Percentiles rank a stretch among this genome's conserved stretches.
These are phyloP conservation scores for Aspergillus ostianus DNA, from an alignment of 495 filamentous ascomycete genomes.

Conservation along the genomic window DNA sequence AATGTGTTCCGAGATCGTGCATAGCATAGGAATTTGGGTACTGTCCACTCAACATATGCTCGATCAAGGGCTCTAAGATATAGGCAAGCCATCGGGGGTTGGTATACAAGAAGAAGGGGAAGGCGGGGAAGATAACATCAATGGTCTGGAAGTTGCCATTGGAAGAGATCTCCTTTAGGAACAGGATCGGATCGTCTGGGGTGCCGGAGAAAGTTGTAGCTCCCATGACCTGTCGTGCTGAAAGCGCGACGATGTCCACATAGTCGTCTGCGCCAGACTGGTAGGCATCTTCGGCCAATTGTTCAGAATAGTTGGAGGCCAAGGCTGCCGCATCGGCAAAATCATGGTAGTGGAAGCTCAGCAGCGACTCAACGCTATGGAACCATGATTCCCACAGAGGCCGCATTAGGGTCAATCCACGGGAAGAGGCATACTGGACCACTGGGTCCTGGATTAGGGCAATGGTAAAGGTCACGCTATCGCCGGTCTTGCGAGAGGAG, in stretches of 20 bases:
- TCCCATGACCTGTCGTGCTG: slow-evolving; percentile 88
- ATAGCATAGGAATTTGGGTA: slow-evolving; percentile 91
- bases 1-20: slow-evolving; percentile 87
- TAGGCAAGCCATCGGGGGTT: slow-evolving; percentile 91
- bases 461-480: slow-evolving; percentile 76
- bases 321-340: slow-evolving; percentile 59
- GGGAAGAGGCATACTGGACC: slow-evolving; percentile 78
- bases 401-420: slow-evolving; percentile 78
- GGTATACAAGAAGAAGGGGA: slow-evolving; percentile 93
- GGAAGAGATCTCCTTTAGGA: slow-evolving; percentile 93
- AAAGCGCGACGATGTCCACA: slow-evolving; percentile 82
- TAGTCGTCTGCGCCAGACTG: slow-evolving; percentile 48
- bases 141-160: slow-evolving; percentile 95
- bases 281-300: slow-evolving; percentile 74
- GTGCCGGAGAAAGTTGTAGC: slow-evolving; percentile 88
- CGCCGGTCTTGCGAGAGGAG: slow-evolving; percentile 33
- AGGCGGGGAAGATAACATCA: slow-evolving; percentile 94
- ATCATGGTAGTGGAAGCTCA: slow-evolving; percentile 76
- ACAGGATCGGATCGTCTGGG: slow-evolving; percentile 77
- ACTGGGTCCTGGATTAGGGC: slow-evolving; percentile 82
- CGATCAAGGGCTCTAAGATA: slow-evolving; percentile 82
- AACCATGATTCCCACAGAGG: slow-evolving; percentile 86
- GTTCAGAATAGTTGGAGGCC: slow-evolving; percentile 74
- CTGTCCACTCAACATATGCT: slow-evolving; percentile 87
- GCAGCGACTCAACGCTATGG: slow-evolving; percentile 55